Percentiles rank a stretch among this genome's conserved stretches.
Conservation (phyloP, 306 rosid genomes). For the Corylus americana region DNA sequence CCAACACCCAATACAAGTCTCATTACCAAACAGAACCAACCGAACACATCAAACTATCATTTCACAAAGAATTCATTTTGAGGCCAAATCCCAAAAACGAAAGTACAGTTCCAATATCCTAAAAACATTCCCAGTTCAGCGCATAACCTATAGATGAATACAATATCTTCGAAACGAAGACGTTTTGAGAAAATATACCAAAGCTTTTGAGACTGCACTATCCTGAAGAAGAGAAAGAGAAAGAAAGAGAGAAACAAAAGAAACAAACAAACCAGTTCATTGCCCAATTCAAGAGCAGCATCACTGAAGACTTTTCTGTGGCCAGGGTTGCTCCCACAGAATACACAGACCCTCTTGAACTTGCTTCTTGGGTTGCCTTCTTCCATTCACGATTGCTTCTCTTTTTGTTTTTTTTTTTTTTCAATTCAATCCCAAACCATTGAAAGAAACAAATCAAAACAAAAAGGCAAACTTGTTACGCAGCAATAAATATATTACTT, state of each 20-base stretch:
- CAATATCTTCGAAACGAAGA: conserved; percentile 13
- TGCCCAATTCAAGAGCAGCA: conserved; percentile 82
- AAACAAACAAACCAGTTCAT: conserved; percentile 66
- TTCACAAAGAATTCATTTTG: neutral
- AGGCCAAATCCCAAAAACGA: conserved; percentile 10
- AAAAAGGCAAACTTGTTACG: conserved; percentile 21
- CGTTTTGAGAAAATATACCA: conserved; percentile 8
- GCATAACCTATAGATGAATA: neutral
- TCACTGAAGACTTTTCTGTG: conserved; percentile 72
- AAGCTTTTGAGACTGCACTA: conserved; percentile 19
- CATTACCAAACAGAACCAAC: conserved; percentile 17
- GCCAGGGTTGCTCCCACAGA: conserved; percentile 96
- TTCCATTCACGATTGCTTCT: conserved; percentile 61
- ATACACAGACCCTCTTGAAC: conserved; percentile 80
- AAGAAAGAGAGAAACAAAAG: conserved; percentile 18
- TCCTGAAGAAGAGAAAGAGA: conserved; percentile 13
- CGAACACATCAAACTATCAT: conserved; percentile 5
- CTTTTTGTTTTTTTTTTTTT: conserved; percentile 4
- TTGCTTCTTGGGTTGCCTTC: conserved; percentile 55
- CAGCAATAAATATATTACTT: conserved; percentile 14
- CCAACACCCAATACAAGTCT: neutral
- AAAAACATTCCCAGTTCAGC: conserved; percentile 18
- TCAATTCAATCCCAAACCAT: conserved; percentile 38
- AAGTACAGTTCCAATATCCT: neutral
- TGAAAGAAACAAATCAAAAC: conserved; percentile 24